phyloP scores from a whole-genome alignment of 176 grass and related monocot species.

The Zizania latifolia region DNA sequence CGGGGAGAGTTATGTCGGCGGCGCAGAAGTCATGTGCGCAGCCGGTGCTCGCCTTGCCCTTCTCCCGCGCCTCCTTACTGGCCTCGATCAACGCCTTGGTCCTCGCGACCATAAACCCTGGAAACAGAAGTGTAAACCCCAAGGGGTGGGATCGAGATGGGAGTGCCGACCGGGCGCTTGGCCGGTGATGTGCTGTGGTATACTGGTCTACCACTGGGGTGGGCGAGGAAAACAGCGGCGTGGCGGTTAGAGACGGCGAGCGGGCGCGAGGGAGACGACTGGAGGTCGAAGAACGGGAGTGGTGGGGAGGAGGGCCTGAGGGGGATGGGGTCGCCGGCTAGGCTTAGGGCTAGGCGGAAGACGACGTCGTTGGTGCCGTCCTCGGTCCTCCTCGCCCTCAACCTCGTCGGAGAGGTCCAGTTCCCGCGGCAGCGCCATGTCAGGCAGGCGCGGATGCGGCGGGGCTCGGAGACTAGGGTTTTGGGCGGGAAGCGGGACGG shows the following conservation, averaged over 20 bases:
- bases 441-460: not conserved
- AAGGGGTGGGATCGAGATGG: not conserved
- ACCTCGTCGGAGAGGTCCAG: slow-evolving; percentile 63
- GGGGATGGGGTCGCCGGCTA: slow-evolving; percentile 78
- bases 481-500: not conserved
- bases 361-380: slow-evolving; percentile 62
- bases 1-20: slow-evolving; percentile 55
- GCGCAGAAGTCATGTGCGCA: slow-evolving; percentile 59
- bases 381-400: slow-evolving; percentile 62
- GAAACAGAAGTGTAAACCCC: slow-evolving; percentile 16
- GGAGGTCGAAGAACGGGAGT: slow-evolving; percentile 60
- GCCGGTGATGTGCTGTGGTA: not conserved
- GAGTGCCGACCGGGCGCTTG: not conserved
- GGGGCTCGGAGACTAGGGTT: slow-evolving; percentile 20
- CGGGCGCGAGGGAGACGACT: slow-evolving; percentile 51
- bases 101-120: slow-evolving; percentile 79
- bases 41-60: slow-evolving; percentile 59
- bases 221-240: slow-evolving; percentile 64
- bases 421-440: slow-evolving; percentile 40
- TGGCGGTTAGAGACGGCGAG: slow-evolving; percentile 68
- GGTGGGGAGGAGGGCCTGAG: slow-evolving; percentile 47
- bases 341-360: slow-evolving; percentile 70
- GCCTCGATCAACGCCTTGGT: slow-evolving; percentile 68
- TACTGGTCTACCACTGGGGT: slow-evolving; percentile 46
- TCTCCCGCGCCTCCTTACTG: slow-evolving; percentile 60